phyloP scores from a whole-genome alignment of 371 early-diverging fungal genomes.

The Blakeslea trispora region DNA sequence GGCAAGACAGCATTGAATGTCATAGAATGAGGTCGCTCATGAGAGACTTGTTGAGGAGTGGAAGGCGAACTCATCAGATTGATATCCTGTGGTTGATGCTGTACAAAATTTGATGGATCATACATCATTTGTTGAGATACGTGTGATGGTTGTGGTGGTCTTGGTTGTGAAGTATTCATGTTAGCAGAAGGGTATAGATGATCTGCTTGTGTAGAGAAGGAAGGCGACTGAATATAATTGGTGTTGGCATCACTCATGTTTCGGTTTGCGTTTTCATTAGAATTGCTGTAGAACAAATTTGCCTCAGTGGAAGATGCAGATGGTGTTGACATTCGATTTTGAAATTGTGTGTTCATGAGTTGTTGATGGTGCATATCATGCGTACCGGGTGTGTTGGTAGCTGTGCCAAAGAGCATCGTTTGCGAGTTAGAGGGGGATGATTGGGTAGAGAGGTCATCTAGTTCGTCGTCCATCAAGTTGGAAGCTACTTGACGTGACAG shows the following conservation, averaged over 20 bases:
- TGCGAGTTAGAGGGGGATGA: conserved; percentile 26
- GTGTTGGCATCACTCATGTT: neutral
- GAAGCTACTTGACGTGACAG: conserved; percentile 20
- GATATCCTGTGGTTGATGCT: conserved; percentile 7
- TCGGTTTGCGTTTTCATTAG: conserved; percentile 1
- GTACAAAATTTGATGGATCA: neutral
- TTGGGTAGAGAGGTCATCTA: conserved; percentile 28
- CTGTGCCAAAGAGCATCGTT: conserved; percentile 9
- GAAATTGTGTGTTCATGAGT: neutral
- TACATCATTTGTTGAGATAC: neutral
- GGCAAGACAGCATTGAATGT: conserved; percentile 19
- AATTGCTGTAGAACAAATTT: conserved; percentile 13
- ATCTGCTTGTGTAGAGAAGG: conserved; percentile 3
- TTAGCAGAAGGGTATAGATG: conserved; percentile 15
- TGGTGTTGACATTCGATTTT: conserved; percentile 1
- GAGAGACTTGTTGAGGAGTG: neutral
- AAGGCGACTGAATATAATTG: conserved; percentile 1
- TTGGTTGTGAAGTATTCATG: neutral
- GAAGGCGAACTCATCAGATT: conserved; percentile 7
- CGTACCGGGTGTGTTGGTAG: neutral
- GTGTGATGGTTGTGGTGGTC: neutral
- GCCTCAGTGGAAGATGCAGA: conserved; percentile 4
- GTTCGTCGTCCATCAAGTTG: conserved; percentile 26
- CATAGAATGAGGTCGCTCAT: conserved; percentile 22
- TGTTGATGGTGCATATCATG: conserved; percentile 13